These are phyloP conservation scores for Trichophaea hybrida DNA, from an alignment of 2,329 filamentous ascomycete species.

Conservation along the genomic window DNA sequence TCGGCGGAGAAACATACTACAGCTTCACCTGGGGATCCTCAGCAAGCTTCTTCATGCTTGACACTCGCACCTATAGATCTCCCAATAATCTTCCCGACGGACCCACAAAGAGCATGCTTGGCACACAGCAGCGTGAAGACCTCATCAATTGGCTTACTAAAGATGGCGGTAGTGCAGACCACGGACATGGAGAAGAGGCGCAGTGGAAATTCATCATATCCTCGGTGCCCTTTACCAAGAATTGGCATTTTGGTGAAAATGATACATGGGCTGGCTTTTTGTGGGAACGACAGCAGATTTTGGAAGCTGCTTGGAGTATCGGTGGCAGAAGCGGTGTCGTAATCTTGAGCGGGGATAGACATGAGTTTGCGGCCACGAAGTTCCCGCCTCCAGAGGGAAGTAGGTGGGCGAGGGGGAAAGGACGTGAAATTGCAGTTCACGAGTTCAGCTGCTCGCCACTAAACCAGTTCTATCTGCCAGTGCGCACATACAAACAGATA, in stretches of 20 bases:
- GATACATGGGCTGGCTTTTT: constrained; percentile 96
- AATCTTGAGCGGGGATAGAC: constrained; percentile 79
- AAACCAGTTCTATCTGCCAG: constrained; percentile 83
- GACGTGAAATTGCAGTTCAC: constrained; percentile 40
- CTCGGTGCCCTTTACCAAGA: constrained; percentile 90
- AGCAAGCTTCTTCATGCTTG: constrained; percentile 85
- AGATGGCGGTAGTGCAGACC: constrained; percentile 46
- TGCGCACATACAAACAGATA: constrained; percentile 67
- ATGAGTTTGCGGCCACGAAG: constrained; percentile 86
- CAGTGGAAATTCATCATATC: constrained; percentile 89
- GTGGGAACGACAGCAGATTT: constrained; percentile 58
- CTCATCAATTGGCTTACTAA: constrained; percentile 65
- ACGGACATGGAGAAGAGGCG: constrained; percentile 34
- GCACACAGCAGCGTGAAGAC: constrained; percentile 60
- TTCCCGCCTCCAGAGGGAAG: constrained; percentile 30
- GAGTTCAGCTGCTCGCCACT: constrained; percentile 87
- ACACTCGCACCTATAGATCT: constrained; percentile 63
- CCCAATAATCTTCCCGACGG: constrained; percentile 46
- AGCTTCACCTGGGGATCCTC: constrained; percentile 70
- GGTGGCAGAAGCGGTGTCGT: constrained; percentile 67
- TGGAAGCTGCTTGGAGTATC: constrained; percentile 86
- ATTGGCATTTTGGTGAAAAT: constrained; percentile 69
- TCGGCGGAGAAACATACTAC: constrained; percentile 63
- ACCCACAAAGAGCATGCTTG: constrained; percentile 72
- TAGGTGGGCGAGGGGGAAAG: constrained; percentile 1